Evolutionary conservation across 2,329 filamentous ascomycete genomes (phyloP).

Genomic region (Hypoxylon rubiginosum): DNA sequence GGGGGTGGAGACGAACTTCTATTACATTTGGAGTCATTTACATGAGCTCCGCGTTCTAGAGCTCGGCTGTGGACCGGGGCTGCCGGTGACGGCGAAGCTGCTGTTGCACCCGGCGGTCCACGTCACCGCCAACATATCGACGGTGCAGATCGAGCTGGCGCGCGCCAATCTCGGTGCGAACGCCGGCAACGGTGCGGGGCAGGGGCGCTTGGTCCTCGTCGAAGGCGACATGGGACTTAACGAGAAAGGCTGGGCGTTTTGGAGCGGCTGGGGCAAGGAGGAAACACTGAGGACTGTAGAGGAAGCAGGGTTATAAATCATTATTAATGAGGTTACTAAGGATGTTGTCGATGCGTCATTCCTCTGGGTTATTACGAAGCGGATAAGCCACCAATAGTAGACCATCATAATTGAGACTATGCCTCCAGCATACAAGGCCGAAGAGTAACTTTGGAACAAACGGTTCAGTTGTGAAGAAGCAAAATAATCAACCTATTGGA

Average conservation of each 20-base stretch:
- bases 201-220: conserved; percentile 46
- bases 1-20: too few relatives aligned
- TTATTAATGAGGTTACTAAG: conserved; percentile 49
- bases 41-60: conserved; percentile 52
- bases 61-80: conserved; percentile 59
- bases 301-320: conserved; percentile 53
- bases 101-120: conserved; percentile 45
- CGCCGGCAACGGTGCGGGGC: conserved; percentile 15
- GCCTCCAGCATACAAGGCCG: background rate
- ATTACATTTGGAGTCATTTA: too few relatives aligned
- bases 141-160: conserved; percentile 54
- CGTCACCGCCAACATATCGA: conserved; percentile 58
- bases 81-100: conserved; percentile 54
- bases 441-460: background rate
- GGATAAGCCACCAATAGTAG: conserved; percentile 22
- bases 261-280: conserved; percentile 58
- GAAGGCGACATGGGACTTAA: conserved; percentile 60
- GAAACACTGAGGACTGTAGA: conserved; percentile 51
- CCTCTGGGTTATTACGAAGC: conserved; percentile 57
- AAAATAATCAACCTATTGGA: background rate
- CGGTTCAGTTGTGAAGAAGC: background rate
- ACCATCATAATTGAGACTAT: background rate
- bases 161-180: conserved; percentile 37
- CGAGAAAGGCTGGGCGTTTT: conserved; percentile 60
- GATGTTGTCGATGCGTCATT: conserved; percentile 54